Evolutionary conservation across 2,329 filamentous ascomycete genomes (phyloP), one percentile per base, ranked within the genome.

Genomic region (Aspergillus spinulosporus): DNA sequence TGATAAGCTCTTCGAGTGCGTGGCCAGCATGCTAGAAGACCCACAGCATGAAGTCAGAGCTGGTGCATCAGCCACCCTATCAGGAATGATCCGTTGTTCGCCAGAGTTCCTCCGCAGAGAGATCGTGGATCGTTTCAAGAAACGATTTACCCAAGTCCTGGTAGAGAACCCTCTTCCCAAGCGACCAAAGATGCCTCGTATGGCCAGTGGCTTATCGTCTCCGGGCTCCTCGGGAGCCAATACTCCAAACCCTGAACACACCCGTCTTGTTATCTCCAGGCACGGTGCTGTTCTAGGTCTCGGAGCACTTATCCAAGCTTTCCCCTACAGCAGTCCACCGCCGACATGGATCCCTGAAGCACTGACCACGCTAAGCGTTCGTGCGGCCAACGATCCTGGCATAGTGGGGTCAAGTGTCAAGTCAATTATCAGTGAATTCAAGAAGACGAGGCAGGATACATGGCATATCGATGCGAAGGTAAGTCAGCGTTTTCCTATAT

Each of bases 391-490:
- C 46, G 94, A 99, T 68, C 86, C 91, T 0, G 94, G 94, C 0
- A 88, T 95, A 56, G 92, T 99, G 53, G 94, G 94, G 2, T 96
- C 96, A 76, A 94, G 93, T 58, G 95, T 96, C 8, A 99, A 99
- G 82, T 84, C 83, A 14, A 92, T 97, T 36, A 79, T 99, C 62
- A 92, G 92, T 59, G 95, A 99, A 68, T 99, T 99, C 81, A 99
- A 99, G 80, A 99, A 99, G 84, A 99, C 94, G 45, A 87, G 94
- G 72, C 94, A 99, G 74, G 94, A 99, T 79, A 99, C 93, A 64
- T 99, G 94, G 94, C 88, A 88, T 67, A 93, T 96, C 59, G 94
- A 99, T 78, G 90, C 96, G 66, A 97, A 96, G 88, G 94, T 96
- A 78, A 74, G 85, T 75, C 55, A 6, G 6, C 14, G n/a, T n/a